Conservation (phyloP, 768 basidiomycete species). For the Lactifluus piperatus region DNA sequence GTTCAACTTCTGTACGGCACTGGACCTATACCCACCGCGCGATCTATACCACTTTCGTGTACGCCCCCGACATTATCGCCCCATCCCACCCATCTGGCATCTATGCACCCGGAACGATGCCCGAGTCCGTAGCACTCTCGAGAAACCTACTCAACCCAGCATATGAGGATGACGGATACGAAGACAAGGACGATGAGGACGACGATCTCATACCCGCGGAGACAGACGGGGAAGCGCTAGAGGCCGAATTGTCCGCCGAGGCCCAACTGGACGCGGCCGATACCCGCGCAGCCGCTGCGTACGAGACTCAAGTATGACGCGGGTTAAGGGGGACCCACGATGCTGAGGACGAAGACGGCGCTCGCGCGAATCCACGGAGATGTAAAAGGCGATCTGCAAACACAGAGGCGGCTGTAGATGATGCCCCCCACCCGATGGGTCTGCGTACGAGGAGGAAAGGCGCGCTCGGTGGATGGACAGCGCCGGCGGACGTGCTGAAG, state of each 20-base stretch:
- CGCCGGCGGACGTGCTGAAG: too few species aligned
- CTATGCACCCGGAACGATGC: too few species aligned
- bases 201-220: slow-evolving; percentile 24
- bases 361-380: neutral
- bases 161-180: too few species aligned
- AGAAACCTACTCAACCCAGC: too few species aligned
- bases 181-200: neutral
- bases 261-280: too few species aligned
- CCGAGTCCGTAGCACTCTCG: too few species aligned
- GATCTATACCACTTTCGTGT: slow-evolving; percentile 31
- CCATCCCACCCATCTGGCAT: too few species aligned
- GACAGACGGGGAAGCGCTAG: slow-evolving; percentile 32
- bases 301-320: too few species aligned
- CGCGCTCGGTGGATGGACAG: neutral
- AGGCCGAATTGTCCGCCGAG: slow-evolving; percentile 33
- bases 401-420: neutral
- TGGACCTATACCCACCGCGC: slow-evolving; percentile 24
- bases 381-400: too few species aligned
- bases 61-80: too few species aligned
- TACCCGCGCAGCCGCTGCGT: too few species aligned
- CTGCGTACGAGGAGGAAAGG: slow-evolving; percentile 4
- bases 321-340: too few species aligned
- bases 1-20: neutral
- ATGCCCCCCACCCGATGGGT: neutral
- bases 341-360: neutral